Base-by-base conservation (phyloP, 2,329 filamentous ascomycete species). In the Exophiala alcalophila region DNA sequence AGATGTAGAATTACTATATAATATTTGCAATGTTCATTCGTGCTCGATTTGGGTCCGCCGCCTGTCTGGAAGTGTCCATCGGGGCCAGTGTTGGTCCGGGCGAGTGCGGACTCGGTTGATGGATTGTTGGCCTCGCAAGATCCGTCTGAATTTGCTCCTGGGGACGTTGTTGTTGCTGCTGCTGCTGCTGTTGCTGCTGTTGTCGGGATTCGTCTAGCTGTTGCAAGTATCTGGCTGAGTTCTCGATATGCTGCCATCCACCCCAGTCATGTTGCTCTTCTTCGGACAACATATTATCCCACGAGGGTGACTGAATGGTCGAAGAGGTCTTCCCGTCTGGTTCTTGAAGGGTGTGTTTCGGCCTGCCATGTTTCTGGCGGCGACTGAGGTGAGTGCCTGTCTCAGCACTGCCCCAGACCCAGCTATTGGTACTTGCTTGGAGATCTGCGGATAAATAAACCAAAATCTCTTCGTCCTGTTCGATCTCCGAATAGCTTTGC, bases 381-480 rank as follows among this genome's bases (percentile, higher is more conserved):
- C 52, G 42, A 29, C 44, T 57, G 12, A 56, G 44, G 18, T 44
- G 36, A 25, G 53, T 46, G 41, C 54, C 49, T 3, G 62, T 71
- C 55, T 84, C 81, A 24, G 74, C 73, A 20, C 77, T 73, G 57
- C 77, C 67, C 91, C 90, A 96, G 3, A 90, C 77, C 91, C 91
- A 97, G 9, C 83, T 82, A 29, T 55, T 55, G 0, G 76, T 73
- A n/a, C 77, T 80, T 1, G 83, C 85, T 65, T 97, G 91, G 57
- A 94, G 72, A 65, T 97, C 92, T 0, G 83, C 86, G 20, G 86
- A 91, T 1, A 86, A 80, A 57, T 95, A 95, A 0, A 83, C 86
- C 19, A 97, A 69, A 55, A 97, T 76, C 61, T 96, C 91, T 60
- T 97, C 90, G 57, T 98, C 90, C 3, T 73, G 71, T 31, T 80